These are phyloP conservation scores for Pelargonium nanum DNA, from an alignment of 345 rosid species.

Conservation along the genomic window DNA sequence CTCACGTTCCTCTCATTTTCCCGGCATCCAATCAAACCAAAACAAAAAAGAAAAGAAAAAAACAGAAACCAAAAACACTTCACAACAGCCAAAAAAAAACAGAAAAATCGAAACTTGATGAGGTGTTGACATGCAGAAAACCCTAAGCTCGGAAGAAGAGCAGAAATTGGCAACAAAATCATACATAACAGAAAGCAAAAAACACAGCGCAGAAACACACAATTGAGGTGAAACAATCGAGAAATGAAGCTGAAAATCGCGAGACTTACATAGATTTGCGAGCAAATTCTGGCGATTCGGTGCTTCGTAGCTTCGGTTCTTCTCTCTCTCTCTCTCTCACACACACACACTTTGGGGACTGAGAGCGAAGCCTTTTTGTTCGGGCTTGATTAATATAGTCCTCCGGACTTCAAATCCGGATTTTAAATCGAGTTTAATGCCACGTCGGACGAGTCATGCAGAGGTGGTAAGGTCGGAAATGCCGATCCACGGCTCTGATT, in stretches of 20 bases:
- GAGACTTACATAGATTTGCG: not conserved
- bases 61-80: not conserved
- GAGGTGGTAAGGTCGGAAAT: conserved; percentile 5
- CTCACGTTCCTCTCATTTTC: not conserved
- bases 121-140: not conserved
- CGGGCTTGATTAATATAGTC: not conserved
- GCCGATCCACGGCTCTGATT: conserved; percentile 36
- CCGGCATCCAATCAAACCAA: not conserved
- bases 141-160: not conserved
- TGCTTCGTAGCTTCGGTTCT: not conserved
- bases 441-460: conserved; percentile 26
- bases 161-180: not conserved
- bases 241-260: not conserved
- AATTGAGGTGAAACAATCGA: not conserved
- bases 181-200: not conserved
- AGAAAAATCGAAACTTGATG: not conserved
- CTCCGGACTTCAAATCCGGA: conserved; percentile 66
- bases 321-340: not conserved
- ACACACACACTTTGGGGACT: not conserved
- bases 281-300: not conserved
- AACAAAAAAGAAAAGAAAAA: too few species aligned
- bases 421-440: conserved; percentile 52
- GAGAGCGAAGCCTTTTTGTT: not conserved
- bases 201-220: not conserved
- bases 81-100: too few species aligned